Conservation (phyloP, 768 basidiomycete genomes). For the Naganishia friedmannii region DNA sequence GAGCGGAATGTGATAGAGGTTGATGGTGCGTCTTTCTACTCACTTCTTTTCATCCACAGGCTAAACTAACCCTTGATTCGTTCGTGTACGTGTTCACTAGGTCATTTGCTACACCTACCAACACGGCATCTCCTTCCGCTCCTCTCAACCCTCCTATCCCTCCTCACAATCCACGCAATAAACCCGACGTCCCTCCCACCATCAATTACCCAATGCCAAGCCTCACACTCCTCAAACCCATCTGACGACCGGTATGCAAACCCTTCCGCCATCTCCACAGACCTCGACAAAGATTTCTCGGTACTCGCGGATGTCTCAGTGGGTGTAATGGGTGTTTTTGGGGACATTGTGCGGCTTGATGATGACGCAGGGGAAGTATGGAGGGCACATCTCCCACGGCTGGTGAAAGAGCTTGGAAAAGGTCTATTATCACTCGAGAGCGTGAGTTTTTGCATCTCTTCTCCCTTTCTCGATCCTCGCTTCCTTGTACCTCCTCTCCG, state of each 20-base stretch:
- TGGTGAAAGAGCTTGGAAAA: conserved; percentile 73
- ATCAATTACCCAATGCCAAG: neutral
- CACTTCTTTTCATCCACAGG: neutral
- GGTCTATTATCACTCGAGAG: conserved; percentile 66
- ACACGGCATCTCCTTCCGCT: conserved; percentile 55
- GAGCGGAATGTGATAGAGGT: conserved; percentile 72
- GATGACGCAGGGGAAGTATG: conserved; percentile 57
- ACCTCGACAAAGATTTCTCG: conserved; percentile 71
- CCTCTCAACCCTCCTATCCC: conserved; percentile 67
- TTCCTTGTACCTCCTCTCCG: no score
- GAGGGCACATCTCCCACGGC: conserved; percentile 63
- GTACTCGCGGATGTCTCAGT: conserved; percentile 60
- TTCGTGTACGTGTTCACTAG: no score
- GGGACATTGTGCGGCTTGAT: conserved; percentile 53
- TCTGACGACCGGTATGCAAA: neutral
- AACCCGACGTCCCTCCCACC: neutral
- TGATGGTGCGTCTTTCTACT: conserved; percentile 55
- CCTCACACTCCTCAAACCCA: conserved; percentile 6
- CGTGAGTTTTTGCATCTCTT: conserved; percentile 51
- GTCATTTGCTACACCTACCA: conserved; percentile 70
- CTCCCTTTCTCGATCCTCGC: neutral
- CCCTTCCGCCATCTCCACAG: conserved; percentile 54
- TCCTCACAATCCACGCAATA: conserved; percentile 61
- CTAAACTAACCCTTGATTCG: no score
- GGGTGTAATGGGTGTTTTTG: conserved; percentile 83